Conservation (phyloP, 345 rosid species). For the Lepidium sativum region DNA sequence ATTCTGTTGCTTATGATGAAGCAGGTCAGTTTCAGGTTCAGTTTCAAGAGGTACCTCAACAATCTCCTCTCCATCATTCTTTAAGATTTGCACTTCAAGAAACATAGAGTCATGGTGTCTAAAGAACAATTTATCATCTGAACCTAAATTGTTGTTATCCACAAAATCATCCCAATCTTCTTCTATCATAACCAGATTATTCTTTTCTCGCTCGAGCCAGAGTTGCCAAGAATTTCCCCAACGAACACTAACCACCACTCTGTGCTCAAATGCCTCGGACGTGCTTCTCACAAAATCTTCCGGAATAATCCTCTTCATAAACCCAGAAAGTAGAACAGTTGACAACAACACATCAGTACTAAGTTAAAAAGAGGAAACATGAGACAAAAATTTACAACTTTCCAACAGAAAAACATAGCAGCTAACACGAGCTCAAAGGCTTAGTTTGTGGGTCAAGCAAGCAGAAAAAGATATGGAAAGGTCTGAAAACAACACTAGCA, state of each 20-base stretch:
- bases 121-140: conserved; percentile 8
- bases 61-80: neutral
- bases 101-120: conserved; percentile 2
- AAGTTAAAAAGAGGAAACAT: neutral
- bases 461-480: neutral
- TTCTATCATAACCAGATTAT: neutral
- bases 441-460: neutral
- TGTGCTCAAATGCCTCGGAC: neutral
- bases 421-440: neutral
- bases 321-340: neutral
- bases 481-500: neutral
- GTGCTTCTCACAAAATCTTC: conserved; percentile 9
- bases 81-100: neutral
- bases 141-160: neutral
- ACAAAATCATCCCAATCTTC: conserved; percentile 27
- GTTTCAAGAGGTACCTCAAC: neutral
- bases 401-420: neutral
- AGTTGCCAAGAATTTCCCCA: conserved; percentile 18
- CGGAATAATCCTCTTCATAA: conserved; percentile 20
- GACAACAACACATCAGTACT: neutral
- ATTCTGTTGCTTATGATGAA: neutral
- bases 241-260: conserved; percentile 8
- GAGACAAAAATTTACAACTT: neutral
- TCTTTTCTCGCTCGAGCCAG: conserved; percentile 4
- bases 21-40: neutral